Evolutionary conservation across 495 filamentous ascomycete genomes (phyloP), one percentile per base, ranked within the genome.

Genomic region (Neurospora sp.): DNA sequence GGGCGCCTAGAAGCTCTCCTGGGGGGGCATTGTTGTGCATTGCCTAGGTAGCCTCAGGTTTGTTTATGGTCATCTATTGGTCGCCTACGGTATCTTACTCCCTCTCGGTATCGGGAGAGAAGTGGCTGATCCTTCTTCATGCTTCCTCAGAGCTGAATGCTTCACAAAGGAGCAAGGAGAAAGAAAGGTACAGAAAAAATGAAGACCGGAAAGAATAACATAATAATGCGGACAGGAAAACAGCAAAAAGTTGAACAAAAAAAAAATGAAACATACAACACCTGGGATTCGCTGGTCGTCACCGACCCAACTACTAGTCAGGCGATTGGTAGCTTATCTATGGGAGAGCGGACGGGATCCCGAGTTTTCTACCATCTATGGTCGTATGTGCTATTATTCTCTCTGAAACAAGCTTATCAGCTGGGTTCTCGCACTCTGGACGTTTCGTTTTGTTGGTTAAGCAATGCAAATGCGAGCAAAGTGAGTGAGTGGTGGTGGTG

Each of bases 251-350:
- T 39, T 10, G 39, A 39, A 39, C 2, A 9, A 39, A 10, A 12
- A 11, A 10, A 72, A 74, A 61, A 71, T 70, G 71, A 69, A 69
- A 76, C 71, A 76, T 77, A 74, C 74, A 77, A 76, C 76, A 73
- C 76, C 76, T 59, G 74, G 76, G 70, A 77, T 76, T 76, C 76
- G 69, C 76, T 76, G 71, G 71, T 85, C 79, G 81, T 84, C 84
- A 83, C 81, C 82, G 78, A 85, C 82, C 80, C 79, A 80, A 85
- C 80, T 83, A 83, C 83, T 83, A 77, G 76, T 82, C 80, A 39
- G 39, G 39, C 39, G 39, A 39, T 39, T 37, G 35, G 35, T 37
- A 37, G 35, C 35, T 37, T 35, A 35, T 35, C 31, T 35, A 35
- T 35, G 31, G 31, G 31, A 35, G 31, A 35, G 31, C 31, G 31